Base-by-base conservation (phyloP, 306 rosid species). In the Cicer pinnatifidum region DNA sequence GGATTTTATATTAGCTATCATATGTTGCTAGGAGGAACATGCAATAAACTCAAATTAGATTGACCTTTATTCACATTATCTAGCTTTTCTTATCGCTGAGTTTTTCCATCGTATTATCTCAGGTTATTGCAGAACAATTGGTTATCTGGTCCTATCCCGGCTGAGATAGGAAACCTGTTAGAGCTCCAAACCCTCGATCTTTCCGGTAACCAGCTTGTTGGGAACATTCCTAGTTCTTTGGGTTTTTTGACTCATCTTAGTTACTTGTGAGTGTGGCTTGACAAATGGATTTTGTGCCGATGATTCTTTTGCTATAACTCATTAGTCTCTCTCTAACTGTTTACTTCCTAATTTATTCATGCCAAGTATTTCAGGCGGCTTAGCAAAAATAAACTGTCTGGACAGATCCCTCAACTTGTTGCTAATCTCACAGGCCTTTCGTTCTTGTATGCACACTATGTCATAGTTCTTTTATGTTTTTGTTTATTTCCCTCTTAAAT, bases 351-450 rank as follows among this genome's bases (percentile, higher is more conserved):
- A 69, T 69, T 72, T 86, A 64, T 48, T 78, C 79, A 81, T 82
- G 87, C 82, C 86, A 89, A 91, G 86, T 84, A 86, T 85, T 88
- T 85, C 99, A 91, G 99, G 93, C 86, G 90, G 93, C 97, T 94
- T 23, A 85, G 85, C 86, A 85, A 82, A 83, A 91, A 94, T 82
- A 86, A 85, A 51, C 86, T 94, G 72, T 76, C 78, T 40, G 99
- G 99, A 75, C 89, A 83, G 75, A 94, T 94, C 76, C 96, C 99
- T 58, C 88, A 84, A 66, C 84, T 79, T 40, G 87, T 94, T 69
- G 97, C 99, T 9, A 85, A 91, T 85, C 94, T 95, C 75, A 61
- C 86, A 0, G 89, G 83, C 62, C 99, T 95, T 72, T 88, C 88
- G 17, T 88, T 88, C 90, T 80, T 95, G 97, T 95, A 90, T 61